A percentile compares a stretch with the other conserved stretches of the same genome.
Evolutionary conservation across 1,139 yeast species (phyloP).

Genomic region (Yueomyces sp.): DNA sequence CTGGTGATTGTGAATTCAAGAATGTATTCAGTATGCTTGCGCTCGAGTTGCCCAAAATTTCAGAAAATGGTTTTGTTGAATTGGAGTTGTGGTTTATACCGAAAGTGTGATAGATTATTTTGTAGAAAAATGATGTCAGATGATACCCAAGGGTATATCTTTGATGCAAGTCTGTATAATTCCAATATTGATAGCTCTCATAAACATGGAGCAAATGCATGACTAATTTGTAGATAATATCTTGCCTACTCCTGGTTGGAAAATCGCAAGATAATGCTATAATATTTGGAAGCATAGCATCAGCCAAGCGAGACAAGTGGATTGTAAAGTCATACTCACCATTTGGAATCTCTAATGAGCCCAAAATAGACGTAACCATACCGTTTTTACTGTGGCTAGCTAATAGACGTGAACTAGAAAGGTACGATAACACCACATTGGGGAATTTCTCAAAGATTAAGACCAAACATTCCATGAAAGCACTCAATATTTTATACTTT

Average conservation of each 20-base stretch:
- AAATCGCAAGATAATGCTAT: constrained; percentile 30
- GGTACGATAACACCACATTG: constrained; percentile 66
- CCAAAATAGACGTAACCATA: constrained; percentile 46
- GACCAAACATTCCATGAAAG: constrained; percentile 40
- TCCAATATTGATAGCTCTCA: constrained; percentile 66
- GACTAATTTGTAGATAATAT: constrained; percentile 43
- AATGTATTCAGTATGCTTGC: constrained; percentile 42
- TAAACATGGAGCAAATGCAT: constrained; percentile 51
- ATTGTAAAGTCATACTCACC: constrained; percentile 59
- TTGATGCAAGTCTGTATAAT: constrained; percentile 43
- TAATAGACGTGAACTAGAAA: constrained; percentile 53
- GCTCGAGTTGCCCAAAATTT: constrained; percentile 39
- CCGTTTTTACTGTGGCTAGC: constrained; percentile 64
- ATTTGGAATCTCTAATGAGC: constrained; percentile 59
- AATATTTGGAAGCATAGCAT: constrained; percentile 42
- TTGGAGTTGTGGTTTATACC: constrained; percentile 38
- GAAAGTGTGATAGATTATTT: constrained; percentile 42
- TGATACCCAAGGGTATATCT: constrained; percentile 50
- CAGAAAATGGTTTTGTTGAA: constrained; percentile 33
- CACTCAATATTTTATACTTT: constrained; percentile 34
- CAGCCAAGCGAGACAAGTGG: constrained; percentile 42
- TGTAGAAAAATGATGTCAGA: constrained; percentile 43
- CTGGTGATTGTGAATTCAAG: constrained; percentile 38
- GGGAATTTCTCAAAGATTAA: constrained; percentile 40
- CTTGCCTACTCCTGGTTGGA: constrained; percentile 36